Evolutionary conservation across 202 grass and related monocot genomes (phyloP).

Genomic region (Setaria italica): DNA sequence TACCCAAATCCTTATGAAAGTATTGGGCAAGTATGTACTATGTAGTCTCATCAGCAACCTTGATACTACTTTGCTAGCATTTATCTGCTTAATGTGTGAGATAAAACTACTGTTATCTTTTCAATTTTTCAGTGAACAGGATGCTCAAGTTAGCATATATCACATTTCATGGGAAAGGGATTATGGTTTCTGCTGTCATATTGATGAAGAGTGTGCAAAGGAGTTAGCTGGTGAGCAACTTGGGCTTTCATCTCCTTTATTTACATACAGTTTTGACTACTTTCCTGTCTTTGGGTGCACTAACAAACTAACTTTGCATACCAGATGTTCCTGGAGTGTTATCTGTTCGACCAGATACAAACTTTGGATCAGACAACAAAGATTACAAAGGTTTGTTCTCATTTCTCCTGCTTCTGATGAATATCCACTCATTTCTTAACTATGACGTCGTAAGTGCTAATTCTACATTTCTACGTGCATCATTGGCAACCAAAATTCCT

Average conservation of each 20-base stretch:
- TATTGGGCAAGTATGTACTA: constrained; percentile 95
- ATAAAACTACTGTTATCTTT: constrained; percentile 12
- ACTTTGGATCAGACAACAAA: constrained; percentile 71
- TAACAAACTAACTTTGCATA: constrained; percentile 35
- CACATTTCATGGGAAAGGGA: constrained; percentile 80
- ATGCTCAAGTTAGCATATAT: constrained; percentile 94
- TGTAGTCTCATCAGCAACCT: constrained; percentile 38
- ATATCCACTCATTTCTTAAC: constrained; percentile 32
- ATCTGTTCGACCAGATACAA: constrained; percentile 65
- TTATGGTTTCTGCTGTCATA: constrained; percentile 94
- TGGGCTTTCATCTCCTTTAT: constrained; percentile 1
- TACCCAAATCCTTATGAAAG: constrained; percentile 72
- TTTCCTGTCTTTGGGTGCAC: constrained; percentile 2
- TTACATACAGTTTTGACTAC: neutral
- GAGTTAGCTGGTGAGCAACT: constrained; percentile 72
- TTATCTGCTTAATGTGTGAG: neutral
- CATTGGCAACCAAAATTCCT: constrained; percentile 7
- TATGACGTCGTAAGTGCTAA: neutral
- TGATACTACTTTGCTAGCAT: constrained; percentile 20
- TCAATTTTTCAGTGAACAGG: constrained; percentile 68
- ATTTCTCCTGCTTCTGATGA: constrained; percentile 25
- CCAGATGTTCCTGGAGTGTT: constrained; percentile 80
- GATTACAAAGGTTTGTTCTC: constrained; percentile 63
- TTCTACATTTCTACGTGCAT: neutral
- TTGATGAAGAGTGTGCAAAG: constrained; percentile 68